Conservation (phyloP, 2,329 filamentous ascomycete genomes). For the Scedosporium aurantiacum region DNA sequence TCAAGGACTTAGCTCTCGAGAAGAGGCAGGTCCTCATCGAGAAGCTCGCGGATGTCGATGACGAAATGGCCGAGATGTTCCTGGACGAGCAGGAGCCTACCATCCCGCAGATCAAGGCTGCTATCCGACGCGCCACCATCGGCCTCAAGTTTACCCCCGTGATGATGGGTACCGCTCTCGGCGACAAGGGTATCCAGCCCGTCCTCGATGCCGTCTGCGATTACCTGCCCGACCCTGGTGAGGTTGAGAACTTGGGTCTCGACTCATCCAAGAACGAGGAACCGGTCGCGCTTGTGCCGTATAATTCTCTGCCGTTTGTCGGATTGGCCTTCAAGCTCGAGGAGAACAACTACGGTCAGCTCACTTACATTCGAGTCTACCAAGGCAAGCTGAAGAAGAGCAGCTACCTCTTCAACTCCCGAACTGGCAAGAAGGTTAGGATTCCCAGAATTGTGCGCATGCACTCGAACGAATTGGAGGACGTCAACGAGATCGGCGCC, state of each 20-base stretch:
- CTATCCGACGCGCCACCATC: constrained; percentile 86
- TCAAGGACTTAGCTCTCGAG: constrained; percentile 66
- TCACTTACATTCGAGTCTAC: constrained; percentile 98
- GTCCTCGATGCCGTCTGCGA: constrained; percentile 96
- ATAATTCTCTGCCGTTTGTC: constrained; percentile 88
- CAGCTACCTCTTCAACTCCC: constrained; percentile 82
- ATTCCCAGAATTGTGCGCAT: constrained; percentile 96
- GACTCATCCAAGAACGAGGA: constrained; percentile 71
- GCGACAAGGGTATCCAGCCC: constrained; percentile 88
- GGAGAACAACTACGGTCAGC: constrained; percentile 95
- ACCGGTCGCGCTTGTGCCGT: constrained; percentile 77
- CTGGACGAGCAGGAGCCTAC: constrained; percentile 77
- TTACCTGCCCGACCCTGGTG: constrained; percentile 82
- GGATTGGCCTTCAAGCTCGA: constrained; percentile 97
- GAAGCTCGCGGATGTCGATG: constrained; percentile 92
- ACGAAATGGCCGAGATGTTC: constrained; percentile 93
- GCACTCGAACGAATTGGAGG: constrained; percentile 99
- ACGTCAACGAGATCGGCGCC: constrained; percentile 81
- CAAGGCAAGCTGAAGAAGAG: constrained; percentile 86
- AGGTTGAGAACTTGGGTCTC: constrained; percentile 81
- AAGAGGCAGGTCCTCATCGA: constrained; percentile 81
- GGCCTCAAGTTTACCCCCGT: constrained; percentile 84
- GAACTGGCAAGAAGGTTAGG: constrained; percentile 91
- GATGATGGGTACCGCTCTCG: constrained; percentile 90
- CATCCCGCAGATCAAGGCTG: constrained; percentile 74